These are phyloP conservation scores for Cyclotella sp. DNA, from an alignment of 108 stramenopile species.

Conservation along the genomic window DNA sequence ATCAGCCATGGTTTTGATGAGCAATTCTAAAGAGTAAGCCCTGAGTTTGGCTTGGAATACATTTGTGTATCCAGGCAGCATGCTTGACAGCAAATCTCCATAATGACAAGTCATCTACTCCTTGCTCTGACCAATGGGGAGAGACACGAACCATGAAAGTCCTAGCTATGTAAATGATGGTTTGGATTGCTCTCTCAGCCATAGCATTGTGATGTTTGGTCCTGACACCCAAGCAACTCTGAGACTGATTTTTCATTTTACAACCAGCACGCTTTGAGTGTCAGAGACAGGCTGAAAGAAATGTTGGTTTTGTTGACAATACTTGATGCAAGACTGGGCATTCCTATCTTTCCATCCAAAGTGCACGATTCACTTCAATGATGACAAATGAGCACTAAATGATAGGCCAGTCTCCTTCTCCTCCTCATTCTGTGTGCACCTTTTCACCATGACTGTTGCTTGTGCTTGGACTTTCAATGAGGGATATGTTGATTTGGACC, in stretches of 20 bases:
- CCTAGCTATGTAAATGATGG: constrained; percentile 40
- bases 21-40: constrained; percentile 26
- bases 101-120: constrained; percentile 8
- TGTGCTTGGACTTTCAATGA: too few relatives aligned
- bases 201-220: constrained; percentile 55
- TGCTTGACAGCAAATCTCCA: constrained; percentile 62
- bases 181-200: constrained; percentile 45
- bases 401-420: too few relatives aligned
- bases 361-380: too few relatives aligned
- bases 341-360: too few relatives aligned
- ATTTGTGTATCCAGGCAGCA: constrained; percentile 42
- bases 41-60: constrained; percentile 20
- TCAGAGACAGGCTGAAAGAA: too few relatives aligned
- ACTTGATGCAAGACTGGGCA: too few relatives aligned
- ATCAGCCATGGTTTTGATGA: constrained; percentile 5
- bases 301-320: too few relatives aligned
- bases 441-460: too few relatives aligned
- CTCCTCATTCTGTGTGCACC: too few relatives aligned
- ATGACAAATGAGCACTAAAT: too few relatives aligned
- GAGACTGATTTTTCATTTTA: not conserved
- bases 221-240: constrained; percentile 42
- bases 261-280: constrained; percentile 1
- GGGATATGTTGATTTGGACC: too few relatives aligned
- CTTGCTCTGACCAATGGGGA: constrained; percentile 41
- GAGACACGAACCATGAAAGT: constrained; percentile 49